These are phyloP conservation scores for Pseudogymnoascus sp. DNA, from an alignment of 2,329 filamentous ascomycete species.

Conservation along the genomic window DNA sequence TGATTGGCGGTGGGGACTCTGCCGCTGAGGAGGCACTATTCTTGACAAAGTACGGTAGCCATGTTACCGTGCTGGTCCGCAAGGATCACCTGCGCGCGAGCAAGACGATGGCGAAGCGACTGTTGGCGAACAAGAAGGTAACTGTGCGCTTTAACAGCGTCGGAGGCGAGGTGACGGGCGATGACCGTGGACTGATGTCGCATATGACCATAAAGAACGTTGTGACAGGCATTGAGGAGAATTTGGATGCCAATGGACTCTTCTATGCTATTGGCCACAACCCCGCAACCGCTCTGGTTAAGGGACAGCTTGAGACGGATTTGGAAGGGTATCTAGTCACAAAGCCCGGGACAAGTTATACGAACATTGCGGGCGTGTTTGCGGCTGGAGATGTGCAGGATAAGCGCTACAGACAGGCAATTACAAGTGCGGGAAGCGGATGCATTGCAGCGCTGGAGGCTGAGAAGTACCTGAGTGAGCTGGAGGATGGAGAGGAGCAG, in stretches of 20 bases:
- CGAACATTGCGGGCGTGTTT: constrained; percentile 85
- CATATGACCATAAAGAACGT: constrained; percentile 77
- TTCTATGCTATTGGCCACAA: constrained; percentile 98
- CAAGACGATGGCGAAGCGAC: constrained; percentile 82
- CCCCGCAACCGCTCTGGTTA: constrained; percentile 83
- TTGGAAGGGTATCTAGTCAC: constrained; percentile 87
- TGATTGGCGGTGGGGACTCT: constrained; percentile 96
- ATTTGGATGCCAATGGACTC: constrained; percentile 81
- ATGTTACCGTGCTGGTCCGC: constrained; percentile 89
- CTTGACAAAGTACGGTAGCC: constrained; percentile 92
- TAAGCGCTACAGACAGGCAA: constrained; percentile 94
- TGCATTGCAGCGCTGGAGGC: constrained; percentile 94
- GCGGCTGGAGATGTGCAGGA: constrained; percentile 97
- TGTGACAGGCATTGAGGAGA: constrained; percentile 66
- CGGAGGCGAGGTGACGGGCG: constrained; percentile 76
- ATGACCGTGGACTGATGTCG: constrained; percentile 80
- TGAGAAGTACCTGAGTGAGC: constrained; percentile 82
- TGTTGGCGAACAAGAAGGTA: constrained; percentile 79
- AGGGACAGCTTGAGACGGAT: constrained; percentile 82
- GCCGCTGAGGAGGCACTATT: constrained; percentile 97
- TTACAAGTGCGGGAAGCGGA: constrained; percentile 89
- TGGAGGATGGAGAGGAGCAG: constrained; percentile 22
- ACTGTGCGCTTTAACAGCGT: constrained; percentile 81
- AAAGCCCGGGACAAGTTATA: constrained; percentile 78
- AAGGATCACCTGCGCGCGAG: constrained; percentile 79